Base-by-base conservation (phyloP, 2,329 filamentous ascomycete species). In the Fusarium abutilonis region DNA sequence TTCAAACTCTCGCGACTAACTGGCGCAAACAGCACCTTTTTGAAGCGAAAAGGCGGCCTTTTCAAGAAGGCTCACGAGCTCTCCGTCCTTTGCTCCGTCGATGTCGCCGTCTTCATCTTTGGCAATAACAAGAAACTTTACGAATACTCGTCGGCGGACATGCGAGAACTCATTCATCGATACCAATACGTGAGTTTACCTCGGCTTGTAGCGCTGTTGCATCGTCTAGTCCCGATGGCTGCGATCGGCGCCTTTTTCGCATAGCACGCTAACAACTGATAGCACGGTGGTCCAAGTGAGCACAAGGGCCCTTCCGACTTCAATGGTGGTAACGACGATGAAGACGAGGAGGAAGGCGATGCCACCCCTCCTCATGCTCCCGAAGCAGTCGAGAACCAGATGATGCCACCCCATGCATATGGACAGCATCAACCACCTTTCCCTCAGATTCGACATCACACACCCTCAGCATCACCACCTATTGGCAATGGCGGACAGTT, bases 11-110 rank as follows among this genome's bases (percentile, higher is more conserved):
- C 43, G 45, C 38, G 38, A 56, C 69, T 72, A 54, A 72, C 60
- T 38, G 54, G 58, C 55, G 53, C 53, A 46, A 55, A 49, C 73
- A 97, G 93, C 66, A 99, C 95, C 40, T 99, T 99, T 77, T 82
- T 99, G 69, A 99, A 99, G 85, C 91, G 95, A 81, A 99, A 99
- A 80, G 95, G 94, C 71, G 95, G 95, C 72, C 83, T 99, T 45
- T 99, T 99, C 86, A 99, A 99, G 83, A 99, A 99, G 86, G 95
- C 95, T 50, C 93, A 99, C 77, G 95, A 99, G 84, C 86, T 99
- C 48, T 97, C 94, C 49, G 95, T 99, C 42, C 89, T 99, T 63
- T 99, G 95, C 77, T 97, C 93, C 35, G 95, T 99, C 75, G 95
- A 99, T 76, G 95, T 99, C 68, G 95, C 95, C 36, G 95, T 99